Evolutionary conservation across 306 rosid species (phyloP), one percentile per base, ranked within the genome.

Genomic region (Pueraria montana): DNA sequence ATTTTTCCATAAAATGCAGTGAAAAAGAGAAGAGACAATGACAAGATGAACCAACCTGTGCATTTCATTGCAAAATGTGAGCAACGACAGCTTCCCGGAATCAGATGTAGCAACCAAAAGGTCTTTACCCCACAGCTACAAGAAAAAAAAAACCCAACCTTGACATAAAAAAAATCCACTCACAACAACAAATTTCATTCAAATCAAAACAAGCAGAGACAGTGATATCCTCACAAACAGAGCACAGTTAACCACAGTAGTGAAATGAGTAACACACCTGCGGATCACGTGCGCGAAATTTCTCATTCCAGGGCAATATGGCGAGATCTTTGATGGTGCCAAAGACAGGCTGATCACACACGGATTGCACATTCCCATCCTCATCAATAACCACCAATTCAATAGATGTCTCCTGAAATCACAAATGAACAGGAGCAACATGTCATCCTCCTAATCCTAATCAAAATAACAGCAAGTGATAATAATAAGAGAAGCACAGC

Each of bases 41-140:
- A 27, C 55, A 24, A 45, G 13, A 14, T 56, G 77, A 76, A 36
- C 24, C 4, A 66, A 95, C 99, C 98, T 93, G 92, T 92, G 92
- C 99, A 93, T 95, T 88, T 95, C 94, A 79, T 88, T 92, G 93
- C 99, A 90, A 84, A 95, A 95, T 52, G 95, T 86, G 82, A 95
- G 95, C 86, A 95, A 72, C 1, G 99, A 93, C 64, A 95, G 92
- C 91, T 95, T 95, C 86, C 99, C 98, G 2, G 99, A 95, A 89
- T 95, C 99, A 8, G 99, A 95, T 73, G 92, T 75, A 70, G 93
- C 99, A 77, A 91, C 89, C 85, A 95, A 85, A 55, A 92, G 90
- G 77, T 95, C 99, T 85, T 86, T 93, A 38, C 98, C 99, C 84
- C 86, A 74, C 92, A 90, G 80, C 98, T 95, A 85, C 66, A 81